Evolutionary conservation across 1,284 basidiomycete genomes (phyloP).

Genomic region (Naganishia liquefaciens): DNA sequence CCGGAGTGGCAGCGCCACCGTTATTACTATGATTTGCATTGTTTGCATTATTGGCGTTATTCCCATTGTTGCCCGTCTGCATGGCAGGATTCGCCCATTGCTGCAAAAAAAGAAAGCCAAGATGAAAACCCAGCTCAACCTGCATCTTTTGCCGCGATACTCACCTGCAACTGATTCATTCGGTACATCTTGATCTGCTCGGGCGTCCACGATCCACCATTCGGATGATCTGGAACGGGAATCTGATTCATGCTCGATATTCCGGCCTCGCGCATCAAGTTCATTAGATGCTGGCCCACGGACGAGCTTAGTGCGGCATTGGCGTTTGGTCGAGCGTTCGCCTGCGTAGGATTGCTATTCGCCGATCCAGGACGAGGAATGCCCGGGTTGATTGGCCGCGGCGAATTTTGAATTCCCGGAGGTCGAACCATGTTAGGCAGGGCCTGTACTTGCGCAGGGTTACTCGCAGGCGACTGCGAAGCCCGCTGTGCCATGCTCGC

Average conservation of each 20-base stretch:
- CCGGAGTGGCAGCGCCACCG: not conserved
- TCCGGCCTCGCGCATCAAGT: slow-evolving; percentile 26
- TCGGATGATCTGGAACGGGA: slow-evolving; percentile 24
- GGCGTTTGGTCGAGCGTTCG: not conserved
- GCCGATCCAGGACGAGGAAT: slow-evolving; percentile 10
- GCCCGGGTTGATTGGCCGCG: slow-evolving; percentile 4
- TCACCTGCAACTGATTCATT: slow-evolving; percentile 26
- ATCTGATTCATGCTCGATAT: slow-evolving; percentile 26
- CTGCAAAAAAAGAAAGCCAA: not conserved
- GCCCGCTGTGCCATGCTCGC: slow-evolving; percentile 6
- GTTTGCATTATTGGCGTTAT: slow-evolving; percentile 2
- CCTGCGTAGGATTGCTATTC: slow-evolving; percentile 3
- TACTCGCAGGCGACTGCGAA: slow-evolving; percentile 14
- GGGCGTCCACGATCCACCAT: slow-evolving; percentile 15
- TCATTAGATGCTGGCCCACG: slow-evolving; percentile 17
- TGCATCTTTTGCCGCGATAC: not conserved
- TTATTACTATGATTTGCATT: slow-evolving; percentile 19
- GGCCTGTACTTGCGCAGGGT: slow-evolving; percentile 11
- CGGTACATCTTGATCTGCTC: slow-evolving; percentile 23
- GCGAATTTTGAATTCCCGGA: slow-evolving; percentile 10
- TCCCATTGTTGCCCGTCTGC: slow-evolving; percentile 11
- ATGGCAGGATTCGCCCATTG: slow-evolving; percentile 18
- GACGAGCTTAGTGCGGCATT: slow-evolving; percentile 15
- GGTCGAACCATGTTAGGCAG: slow-evolving; percentile 9
- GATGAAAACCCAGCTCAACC: not conserved